Evolutionary conservation across 805 yeast species (phyloP), one percentile per base, ranked within the genome.

Genomic region (Kodamaea kakaduensis): DNA sequence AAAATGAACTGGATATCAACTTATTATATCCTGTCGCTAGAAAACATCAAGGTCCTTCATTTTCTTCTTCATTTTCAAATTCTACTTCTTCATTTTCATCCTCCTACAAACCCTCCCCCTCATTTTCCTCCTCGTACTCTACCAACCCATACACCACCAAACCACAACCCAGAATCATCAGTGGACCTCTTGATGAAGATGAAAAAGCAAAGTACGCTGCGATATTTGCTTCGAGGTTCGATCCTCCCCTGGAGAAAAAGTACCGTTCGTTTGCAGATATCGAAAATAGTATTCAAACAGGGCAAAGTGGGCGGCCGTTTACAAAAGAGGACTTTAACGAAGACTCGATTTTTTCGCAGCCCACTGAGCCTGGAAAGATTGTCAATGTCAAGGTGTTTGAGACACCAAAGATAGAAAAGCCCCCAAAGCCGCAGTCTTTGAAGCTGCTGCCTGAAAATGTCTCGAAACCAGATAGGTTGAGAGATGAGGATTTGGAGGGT

Each of bases 21-120:
- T 30, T 51, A n/a, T 38, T 48, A 12, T 39, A 40, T 9, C 57
- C 57, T 1, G 48, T 50, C 7, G 46, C 46, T 5, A 18, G 37
- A 16, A 26, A 10, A n/a, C 15, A 6, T 5, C n/a, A 16, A 25
- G 28, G 28, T 7, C n/a, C n/a, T n/a, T n/a, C n/a, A n/a, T n/a
- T n/a, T n/a, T n/a, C n/a, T n/a, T n/a, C n/a, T n/a, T n/a, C n/a
- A n/a, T n/a, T n/a, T n/a, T n/a, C n/a, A n/a, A n/a, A n/a, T n/a
- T n/a, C n/a, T n/a, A n/a, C n/a, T n/a, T n/a, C n/a, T n/a, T n/a
- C n/a, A n/a, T n/a, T n/a, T n/a, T n/a, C n/a, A n/a, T n/a, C n/a
- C n/a, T n/a, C n/a, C n/a, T n/a, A n/a, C n/a, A n/a, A n/a, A n/a
- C n/a, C n/a, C n/a, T n/a, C n/a, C n/a, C n/a, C n/a, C n/a, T n/a